A percentile compares a stretch with the other conserved stretches of the same genome.
These are phyloP conservation scores for Lentinula sp. DNA, from an alignment of 768 basidiomycete genomes.

Conservation along the genomic window DNA sequence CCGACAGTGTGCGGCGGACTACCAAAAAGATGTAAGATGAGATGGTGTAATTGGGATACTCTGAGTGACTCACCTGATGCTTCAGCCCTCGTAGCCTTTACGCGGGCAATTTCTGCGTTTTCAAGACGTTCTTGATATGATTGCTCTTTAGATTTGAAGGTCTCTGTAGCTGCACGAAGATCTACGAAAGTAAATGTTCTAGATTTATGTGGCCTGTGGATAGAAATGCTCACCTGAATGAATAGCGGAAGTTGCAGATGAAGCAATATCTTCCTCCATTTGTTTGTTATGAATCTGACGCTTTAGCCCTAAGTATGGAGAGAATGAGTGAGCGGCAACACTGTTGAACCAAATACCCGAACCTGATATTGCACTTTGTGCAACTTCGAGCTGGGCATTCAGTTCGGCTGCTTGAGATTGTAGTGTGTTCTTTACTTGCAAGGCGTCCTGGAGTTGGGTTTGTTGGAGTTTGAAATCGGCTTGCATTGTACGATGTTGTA, in stretches of 20 bases:
- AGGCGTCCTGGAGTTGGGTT: constrained; percentile 55
- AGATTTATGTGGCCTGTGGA: background rate
- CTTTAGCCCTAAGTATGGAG: constrained; percentile 38
- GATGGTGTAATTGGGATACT: background rate
- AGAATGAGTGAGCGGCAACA: background rate
- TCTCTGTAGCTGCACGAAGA: constrained; percentile 55
- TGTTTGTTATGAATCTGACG: constrained; percentile 52
- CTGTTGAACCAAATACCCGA: constrained; percentile 9
- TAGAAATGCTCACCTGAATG: constrained; percentile 40
- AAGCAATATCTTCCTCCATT: constrained; percentile 58
- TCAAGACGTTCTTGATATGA: constrained; percentile 56
- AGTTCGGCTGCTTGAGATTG: constrained; percentile 48
- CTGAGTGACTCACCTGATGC: constrained; percentile 39
- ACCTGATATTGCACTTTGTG: constrained; percentile 60
- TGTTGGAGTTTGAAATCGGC: constrained; percentile 61
- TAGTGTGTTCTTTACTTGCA: constrained; percentile 49
- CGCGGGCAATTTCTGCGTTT: constrained; percentile 61
- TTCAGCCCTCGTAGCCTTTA: constrained; percentile 60
- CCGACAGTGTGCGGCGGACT: constrained; percentile 59
- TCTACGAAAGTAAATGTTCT: constrained; percentile 28
- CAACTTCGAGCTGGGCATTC: constrained; percentile 50
- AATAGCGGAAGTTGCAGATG: constrained; percentile 52
- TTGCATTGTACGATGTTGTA: constrained; percentile 60
- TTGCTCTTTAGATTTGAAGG: constrained; percentile 59
- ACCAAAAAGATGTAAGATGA: constrained; percentile 8